Conservation (phyloP, 1,139 yeast genomes). For the Pichia sp. region DNA sequence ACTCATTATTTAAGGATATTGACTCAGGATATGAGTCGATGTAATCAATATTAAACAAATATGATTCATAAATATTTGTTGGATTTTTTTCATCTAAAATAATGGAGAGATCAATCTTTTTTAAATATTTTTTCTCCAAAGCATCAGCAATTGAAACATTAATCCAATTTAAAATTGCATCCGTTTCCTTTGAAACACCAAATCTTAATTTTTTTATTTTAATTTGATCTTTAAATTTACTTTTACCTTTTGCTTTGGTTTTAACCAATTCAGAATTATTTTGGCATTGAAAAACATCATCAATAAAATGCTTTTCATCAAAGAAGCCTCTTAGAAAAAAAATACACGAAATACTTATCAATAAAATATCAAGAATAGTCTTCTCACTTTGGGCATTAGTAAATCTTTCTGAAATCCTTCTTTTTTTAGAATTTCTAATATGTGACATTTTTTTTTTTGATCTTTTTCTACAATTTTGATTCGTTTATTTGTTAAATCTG, state of each 20-base stretch:
- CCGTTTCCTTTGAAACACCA: constrained; percentile 41
- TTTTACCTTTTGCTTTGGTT: background rate
- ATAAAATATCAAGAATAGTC: constrained; percentile 37
- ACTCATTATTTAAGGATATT: constrained; percentile 22
- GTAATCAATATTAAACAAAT: constrained; percentile 43
- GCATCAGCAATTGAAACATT: constrained; percentile 44
- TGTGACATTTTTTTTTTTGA: background rate
- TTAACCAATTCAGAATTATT: too few relatives aligned
- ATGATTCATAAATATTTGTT: constrained; percentile 39
- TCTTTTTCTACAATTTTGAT: too few relatives aligned
- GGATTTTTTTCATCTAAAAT: constrained; percentile 37
- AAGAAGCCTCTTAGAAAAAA: constrained; percentile 46
- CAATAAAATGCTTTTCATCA: constrained; percentile 42
- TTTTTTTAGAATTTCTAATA: background rate
- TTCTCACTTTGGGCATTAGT: constrained; percentile 26
- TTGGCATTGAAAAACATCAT: constrained; percentile 32
- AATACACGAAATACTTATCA: constrained; percentile 44
- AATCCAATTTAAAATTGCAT: constrained; percentile 44
- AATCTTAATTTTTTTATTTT: constrained; percentile 40
- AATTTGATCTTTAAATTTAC: constrained; percentile 28
- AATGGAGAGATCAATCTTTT: constrained; percentile 41
- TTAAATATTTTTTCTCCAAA: constrained; percentile 35
- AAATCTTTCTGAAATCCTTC: constrained; percentile 18
- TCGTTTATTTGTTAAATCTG: too few relatives aligned
- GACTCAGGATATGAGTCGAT: constrained; percentile 25